Conservation (phyloP, 352 stramenopile species). For the Globisporangium sylvaticum region DNA sequence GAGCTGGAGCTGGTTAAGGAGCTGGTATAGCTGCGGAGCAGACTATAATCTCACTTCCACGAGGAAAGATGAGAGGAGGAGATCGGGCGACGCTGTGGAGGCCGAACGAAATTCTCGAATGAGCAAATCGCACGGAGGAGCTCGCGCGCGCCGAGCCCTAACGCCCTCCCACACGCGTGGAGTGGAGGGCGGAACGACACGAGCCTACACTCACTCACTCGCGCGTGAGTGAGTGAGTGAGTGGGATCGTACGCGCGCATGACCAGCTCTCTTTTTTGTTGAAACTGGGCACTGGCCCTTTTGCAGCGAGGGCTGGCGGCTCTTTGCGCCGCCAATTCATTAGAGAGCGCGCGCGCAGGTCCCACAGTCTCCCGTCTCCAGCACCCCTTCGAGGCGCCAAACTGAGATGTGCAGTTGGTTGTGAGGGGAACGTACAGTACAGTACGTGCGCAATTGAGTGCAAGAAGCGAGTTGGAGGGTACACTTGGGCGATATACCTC, state of each 20-base stretch:
- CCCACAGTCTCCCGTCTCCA: slow-evolving; percentile 1
- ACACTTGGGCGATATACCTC: not conserved
- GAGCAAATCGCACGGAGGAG: slow-evolving; percentile 10
- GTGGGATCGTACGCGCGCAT: not conserved
- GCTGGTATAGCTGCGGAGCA: slow-evolving; percentile 23
- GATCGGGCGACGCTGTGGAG: slow-evolving; percentile 22
- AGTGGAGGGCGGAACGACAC: too few species aligned
- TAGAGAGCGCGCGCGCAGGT: slow-evolving; percentile 1
- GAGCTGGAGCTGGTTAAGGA: slow-evolving; percentile 3
- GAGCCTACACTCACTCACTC: too few species aligned
- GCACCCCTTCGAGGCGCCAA: not conserved
- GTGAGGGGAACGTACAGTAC: not conserved
- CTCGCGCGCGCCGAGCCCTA: not conserved
- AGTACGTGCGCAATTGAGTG: not conserved
- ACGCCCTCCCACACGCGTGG: too few species aligned
- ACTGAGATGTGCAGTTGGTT: slow-evolving; percentile 3
- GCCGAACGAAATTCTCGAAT: slow-evolving; percentile 56
- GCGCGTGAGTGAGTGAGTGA: too few species aligned
- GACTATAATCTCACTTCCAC: slow-evolving; percentile 27
- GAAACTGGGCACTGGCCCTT: slow-evolving; percentile 8
- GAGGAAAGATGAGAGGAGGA: slow-evolving; percentile 33
- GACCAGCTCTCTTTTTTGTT: slow-evolving; percentile 7
- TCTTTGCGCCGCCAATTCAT: not conserved
- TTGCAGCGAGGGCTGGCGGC: not conserved
- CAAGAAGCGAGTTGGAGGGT: not conserved